These are phyloP conservation scores for Bonia amplexicaulis DNA, from an alignment of 176 grass and related monocot genomes.

Conservation along the genomic window DNA sequence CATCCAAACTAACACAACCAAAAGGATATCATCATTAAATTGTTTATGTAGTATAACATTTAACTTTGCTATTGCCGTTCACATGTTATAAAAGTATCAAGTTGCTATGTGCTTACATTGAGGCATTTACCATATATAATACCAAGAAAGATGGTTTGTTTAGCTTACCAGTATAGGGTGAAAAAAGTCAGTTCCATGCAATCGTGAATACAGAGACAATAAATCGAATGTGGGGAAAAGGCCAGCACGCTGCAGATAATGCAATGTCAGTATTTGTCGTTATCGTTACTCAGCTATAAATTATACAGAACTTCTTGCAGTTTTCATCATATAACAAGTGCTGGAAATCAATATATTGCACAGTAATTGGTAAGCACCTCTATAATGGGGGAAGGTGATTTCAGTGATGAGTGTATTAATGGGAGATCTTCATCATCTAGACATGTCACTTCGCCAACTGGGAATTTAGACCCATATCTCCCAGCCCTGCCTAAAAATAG, in stretches of 20 bases:
- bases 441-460: conserved; percentile 89
- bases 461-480: conserved; percentile 97
- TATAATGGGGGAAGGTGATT: conserved; percentile 77
- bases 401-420: conserved; percentile 78
- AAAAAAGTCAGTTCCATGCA: conserved; percentile 63
- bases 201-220: conserved; percentile 69
- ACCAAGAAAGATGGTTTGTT: neutral
- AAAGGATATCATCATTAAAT: neutral
- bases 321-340: conserved; percentile 14
- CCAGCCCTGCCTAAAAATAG: conserved; percentile 79
- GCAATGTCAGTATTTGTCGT: conserved; percentile 7
- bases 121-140: conserved; percentile 25
- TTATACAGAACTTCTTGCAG: conserved; percentile 2
- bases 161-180: conserved; percentile 66
- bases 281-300: conserved; percentile 12
- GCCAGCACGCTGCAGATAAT: conserved; percentile 67
- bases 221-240: conserved; percentile 89
- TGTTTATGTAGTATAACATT: neutral
- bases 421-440: conserved; percentile 61
- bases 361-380: conserved; percentile 42
- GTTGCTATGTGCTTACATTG: conserved; percentile 5
- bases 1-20: neutral
- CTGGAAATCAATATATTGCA: conserved; percentile 11
- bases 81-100: conserved; percentile 5
- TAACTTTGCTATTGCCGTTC: neutral